These are phyloP conservation scores for Talaromyces borbonicus DNA, from an alignment of 495 filamentous ascomycete species.

Conservation along the genomic window DNA sequence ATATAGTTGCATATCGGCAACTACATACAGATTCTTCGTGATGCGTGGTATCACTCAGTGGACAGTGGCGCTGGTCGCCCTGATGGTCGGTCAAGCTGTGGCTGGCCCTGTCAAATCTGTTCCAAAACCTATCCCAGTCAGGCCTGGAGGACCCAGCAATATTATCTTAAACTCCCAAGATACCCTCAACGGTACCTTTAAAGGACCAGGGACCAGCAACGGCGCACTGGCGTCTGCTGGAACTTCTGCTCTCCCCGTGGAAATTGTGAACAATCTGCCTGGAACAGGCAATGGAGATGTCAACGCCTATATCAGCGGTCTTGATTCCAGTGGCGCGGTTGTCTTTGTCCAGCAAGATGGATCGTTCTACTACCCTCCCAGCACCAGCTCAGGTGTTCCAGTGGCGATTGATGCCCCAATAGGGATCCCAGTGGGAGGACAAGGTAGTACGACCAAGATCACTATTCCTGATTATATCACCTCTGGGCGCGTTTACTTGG, in stretches of 20 bases:
- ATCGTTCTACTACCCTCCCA: conserved; percentile 24
- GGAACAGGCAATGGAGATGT: conserved; percentile 13
- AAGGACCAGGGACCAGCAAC: not conserved
- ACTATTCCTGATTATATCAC: conserved; percentile 28
- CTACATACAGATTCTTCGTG: not conserved
- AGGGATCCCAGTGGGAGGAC: conserved; percentile 17
- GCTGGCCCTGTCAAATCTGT: not conserved
- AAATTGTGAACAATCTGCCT: conserved; percentile 30
- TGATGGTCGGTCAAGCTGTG: conserved; percentile 4
- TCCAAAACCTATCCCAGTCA: not conserved
- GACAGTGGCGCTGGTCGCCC: conserved; percentile 4
- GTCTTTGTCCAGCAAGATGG: conserved; percentile 29
- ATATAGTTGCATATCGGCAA: not conserved
- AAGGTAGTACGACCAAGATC: conserved; percentile 26
- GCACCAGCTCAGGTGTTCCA: conserved; percentile 15
- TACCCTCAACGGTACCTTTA: conserved; percentile 6
- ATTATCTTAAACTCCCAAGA: conserved; percentile 4
- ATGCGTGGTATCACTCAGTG: conserved; percentile 1
- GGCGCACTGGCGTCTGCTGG: not conserved
- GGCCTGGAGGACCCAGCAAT: not conserved
- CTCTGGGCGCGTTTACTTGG: conserved; percentile 33
- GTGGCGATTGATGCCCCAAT: conserved; percentile 18
- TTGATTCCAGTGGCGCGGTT: conserved; percentile 18
- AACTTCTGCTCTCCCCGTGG: conserved; percentile 6
- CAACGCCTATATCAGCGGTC: conserved; percentile 31